Percentiles rank a stretch among this genome's conserved stretches.
Evolutionary conservation across 2,329 filamentous ascomycete genomes (phyloP).

Genomic region (Ascomycota sp.): DNA sequence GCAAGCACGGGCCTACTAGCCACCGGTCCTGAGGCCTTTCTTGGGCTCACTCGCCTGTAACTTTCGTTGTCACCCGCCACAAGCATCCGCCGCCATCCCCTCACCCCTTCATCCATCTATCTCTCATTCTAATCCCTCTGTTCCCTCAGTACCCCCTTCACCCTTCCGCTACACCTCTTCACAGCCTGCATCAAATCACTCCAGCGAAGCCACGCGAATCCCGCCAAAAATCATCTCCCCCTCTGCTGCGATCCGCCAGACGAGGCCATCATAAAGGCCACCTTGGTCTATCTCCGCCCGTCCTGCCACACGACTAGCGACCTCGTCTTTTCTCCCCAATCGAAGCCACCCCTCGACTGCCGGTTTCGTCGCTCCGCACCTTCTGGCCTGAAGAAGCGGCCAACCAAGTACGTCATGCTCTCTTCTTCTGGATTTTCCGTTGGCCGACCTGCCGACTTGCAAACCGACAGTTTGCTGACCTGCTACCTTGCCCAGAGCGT

Average conservation of each 20-base stretch:
- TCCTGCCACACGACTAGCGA: too few relatives aligned
- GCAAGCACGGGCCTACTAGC: slow-evolving; percentile 1
- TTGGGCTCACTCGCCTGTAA: not conserved
- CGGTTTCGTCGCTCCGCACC: not conserved
- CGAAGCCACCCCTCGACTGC: not conserved
- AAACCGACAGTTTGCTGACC: slow-evolving; percentile 6
- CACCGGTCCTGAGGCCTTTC: not conserved
- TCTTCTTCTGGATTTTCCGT: slow-evolving; percentile 1
- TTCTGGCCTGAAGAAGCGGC: too few relatives aligned
- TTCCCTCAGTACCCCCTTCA: too few relatives aligned
- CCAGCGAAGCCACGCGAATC: too few relatives aligned
- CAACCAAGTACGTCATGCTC: slow-evolving; percentile 8
- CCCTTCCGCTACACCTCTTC: too few relatives aligned
- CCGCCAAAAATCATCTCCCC: too few relatives aligned
- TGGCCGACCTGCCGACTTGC: slow-evolving; percentile 1
- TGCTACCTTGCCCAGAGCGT: slow-evolving; percentile 8
- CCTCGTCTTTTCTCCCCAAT: not conserved
- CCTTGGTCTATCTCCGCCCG: too few relatives aligned
- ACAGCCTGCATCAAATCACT: too few relatives aligned
- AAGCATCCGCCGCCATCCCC: not conserved
- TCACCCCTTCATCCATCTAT: not conserved
- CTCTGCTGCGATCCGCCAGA: too few relatives aligned
- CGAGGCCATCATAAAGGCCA: too few relatives aligned
- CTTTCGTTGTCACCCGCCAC: not conserved
- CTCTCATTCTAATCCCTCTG: not conserved